Evolutionary conservation across 225 moss, liverwort and hornwort genomes (phyloP).

Genomic region (Marchantia polymorpha): DNA sequence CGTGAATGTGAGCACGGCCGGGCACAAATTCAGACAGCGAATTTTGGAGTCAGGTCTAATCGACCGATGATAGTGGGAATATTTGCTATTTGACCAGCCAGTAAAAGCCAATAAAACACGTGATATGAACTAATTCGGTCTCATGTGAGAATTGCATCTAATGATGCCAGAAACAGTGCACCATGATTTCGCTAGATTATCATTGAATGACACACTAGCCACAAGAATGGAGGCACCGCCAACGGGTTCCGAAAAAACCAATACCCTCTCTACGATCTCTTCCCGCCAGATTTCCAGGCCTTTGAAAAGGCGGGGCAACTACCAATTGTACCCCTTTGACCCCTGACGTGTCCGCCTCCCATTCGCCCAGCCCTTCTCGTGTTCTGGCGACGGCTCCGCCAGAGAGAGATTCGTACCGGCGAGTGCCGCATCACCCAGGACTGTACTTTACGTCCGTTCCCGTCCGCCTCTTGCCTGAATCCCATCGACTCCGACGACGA

Average conservation of each 20-base stretch:
- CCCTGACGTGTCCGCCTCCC: neutral
- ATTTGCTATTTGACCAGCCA: neutral
- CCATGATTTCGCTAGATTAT: neutral
- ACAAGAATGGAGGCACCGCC: constrained; percentile 6
- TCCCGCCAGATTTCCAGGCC: constrained; percentile 21
- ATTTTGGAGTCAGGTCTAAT: neutral
- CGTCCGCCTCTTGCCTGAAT: neutral
- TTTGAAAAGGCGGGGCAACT: constrained; percentile 24
- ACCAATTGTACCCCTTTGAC: constrained; percentile 4
- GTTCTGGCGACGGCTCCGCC: neutral
- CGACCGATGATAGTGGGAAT: neutral
- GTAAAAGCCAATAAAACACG: neutral
- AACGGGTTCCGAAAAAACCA: neutral
- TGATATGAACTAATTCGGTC: neutral
- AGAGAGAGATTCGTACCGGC: constrained; percentile 18
- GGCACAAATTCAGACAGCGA: neutral
- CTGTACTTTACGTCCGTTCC: constrained; percentile 1
- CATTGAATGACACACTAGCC: neutral
- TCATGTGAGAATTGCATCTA: neutral
- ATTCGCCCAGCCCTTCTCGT: neutral
- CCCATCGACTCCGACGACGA: too few species aligned
- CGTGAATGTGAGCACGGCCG: neutral
- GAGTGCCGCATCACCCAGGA: neutral
- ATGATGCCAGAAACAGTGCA: neutral
- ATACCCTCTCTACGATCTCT: neutral